Base-by-base conservation (phyloP, 2,329 filamentous ascomycete genomes). In the Aureobasidium sp. region DNA sequence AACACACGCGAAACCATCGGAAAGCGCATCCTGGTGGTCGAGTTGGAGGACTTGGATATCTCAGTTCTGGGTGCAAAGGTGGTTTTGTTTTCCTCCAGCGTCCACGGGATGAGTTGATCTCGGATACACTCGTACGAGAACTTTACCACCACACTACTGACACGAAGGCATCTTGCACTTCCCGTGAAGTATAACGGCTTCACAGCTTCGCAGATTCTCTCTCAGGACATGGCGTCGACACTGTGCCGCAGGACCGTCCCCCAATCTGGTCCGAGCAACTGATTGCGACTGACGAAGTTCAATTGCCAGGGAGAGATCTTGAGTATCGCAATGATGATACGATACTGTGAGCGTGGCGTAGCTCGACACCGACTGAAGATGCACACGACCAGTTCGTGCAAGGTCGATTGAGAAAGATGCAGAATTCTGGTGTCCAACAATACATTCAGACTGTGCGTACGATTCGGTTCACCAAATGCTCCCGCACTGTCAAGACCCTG, bases 131-230 rank as follows among this genome's bases (percentile, higher is more conserved):
- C 31, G 13, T 23, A 36, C 18, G 25, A 29, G 45, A 38, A 50
- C 23, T 20, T 50, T 43, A 47, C 29, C 7, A 18, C 18, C 33
- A 33, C 58, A 50, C n/a, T 9, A 18, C 31, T 50, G 31, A 23
- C 36, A n/a, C 36, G n/a, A 31, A 23, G 20, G 4, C 27, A 16
- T 31, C 29, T 6, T 40, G 33, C 58, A 29, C 55, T 42, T 50
- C 45, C 36, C 33, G 33, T 47, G 33, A 40, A 50, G 27, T 23
- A 23, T 61, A 51, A 61, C 58, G 58, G 25, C 25, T 50, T 50
- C 51, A 61, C 58, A 61, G 45, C 33, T 29, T n/a, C 58, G 27
- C 43, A 61, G 42, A 61, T 1, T 50, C 45, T 29, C 45, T 50
- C 58, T 61, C 33, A 42, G 42, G n/a, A 27, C 29, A 47, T 29